phyloP scores from a whole-genome alignment of 1,284 basidiomycete species.

The Tylopilus orsonianus region DNA sequence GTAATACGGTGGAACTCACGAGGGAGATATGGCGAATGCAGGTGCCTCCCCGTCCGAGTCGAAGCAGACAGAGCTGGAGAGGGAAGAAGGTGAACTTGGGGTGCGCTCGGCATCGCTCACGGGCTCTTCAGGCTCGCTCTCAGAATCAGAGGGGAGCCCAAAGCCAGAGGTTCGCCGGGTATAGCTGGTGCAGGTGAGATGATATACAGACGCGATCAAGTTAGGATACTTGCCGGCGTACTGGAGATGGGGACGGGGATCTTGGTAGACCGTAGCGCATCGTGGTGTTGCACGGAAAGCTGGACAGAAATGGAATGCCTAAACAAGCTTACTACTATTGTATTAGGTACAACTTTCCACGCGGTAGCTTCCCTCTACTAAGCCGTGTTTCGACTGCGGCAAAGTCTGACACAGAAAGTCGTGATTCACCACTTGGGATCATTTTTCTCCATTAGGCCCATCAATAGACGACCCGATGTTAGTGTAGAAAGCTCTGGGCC shows the following conservation, averaged over 20 bases:
- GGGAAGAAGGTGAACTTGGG: slow-evolving; percentile 23
- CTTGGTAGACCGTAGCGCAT: slow-evolving; percentile 67
- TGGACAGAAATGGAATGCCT: too few relatives aligned
- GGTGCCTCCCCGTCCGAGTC: slow-evolving; percentile 44
- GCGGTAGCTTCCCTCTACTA: too few relatives aligned
- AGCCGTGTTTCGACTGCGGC: too few relatives aligned
- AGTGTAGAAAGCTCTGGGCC: too few relatives aligned
- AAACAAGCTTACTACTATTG: too few relatives aligned
- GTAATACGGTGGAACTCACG: slow-evolving; percentile 31
- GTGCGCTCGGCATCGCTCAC: slow-evolving; percentile 24
- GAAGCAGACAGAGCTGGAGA: slow-evolving; percentile 40
- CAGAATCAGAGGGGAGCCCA: slow-evolving; percentile 49
- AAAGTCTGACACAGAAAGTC: too few relatives aligned
- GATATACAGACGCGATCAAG: neutral
- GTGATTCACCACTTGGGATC: too few relatives aligned
- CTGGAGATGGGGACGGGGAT: slow-evolving; percentile 61
- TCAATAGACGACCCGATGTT: too few relatives aligned
- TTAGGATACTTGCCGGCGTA: slow-evolving; percentile 41
- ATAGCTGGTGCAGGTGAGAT: slow-evolving; percentile 6
- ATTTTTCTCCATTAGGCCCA: too few relatives aligned
- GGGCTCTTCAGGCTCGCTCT: slow-evolving; percentile 36
- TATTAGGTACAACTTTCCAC: too few relatives aligned
- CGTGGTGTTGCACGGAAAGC: too few relatives aligned
- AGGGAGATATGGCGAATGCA: slow-evolving; percentile 18
- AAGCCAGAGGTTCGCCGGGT: slow-evolving; percentile 46